Base-by-base conservation (phyloP, 345 rosid genomes). In the Lumnitzera racemosa region DNA sequence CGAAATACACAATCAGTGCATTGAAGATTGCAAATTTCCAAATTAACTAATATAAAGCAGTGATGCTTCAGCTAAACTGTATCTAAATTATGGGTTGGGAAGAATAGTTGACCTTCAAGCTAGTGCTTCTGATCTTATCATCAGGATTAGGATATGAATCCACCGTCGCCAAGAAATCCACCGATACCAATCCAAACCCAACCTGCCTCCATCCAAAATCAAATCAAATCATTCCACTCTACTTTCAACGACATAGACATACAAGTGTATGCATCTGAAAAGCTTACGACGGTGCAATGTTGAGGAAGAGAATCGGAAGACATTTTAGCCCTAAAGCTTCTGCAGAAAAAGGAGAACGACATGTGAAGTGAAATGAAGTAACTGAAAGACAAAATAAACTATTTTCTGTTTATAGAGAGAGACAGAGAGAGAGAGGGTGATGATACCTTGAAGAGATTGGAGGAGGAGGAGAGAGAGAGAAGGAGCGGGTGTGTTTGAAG, bases 61-160 rank as follows among this genome's bases (percentile, higher is more conserved):
- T 27, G 31, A 27, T 27, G 31, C 31, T 27, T 27, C 5, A 27
- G 31, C 31, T 2, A 27, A 27, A 27, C 31, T 5, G 5, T 14
- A 4, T 14, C 20, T 14, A 14, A 49, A 14, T 2, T 49, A 58
- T 5, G 8, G 15, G 2, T 16, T 25, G 56, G 15, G 15, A 13
- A 3, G 12, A 29, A 20, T 24, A 16, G 56, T 25, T 24, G 55
- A 80, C 96, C 89, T 81, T 81, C 41, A 83, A 74, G 76, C 86
- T 82, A 23, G 94, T 89, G 76, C 83, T 92, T 64, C 98, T 75
- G 76, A 87, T 89, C 81, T 92, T 89, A 49, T 92, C 96, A 24
- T 92, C 98, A 2, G 96, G 96, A 24, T 82, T 81, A 51, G 98
- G 96, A 72, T 64, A 89, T 66, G 90, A 67, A 72, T 84, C 83